These are phyloP conservation scores for Plectranthus barbatus DNA, from an alignment of 257 asterid genomes.

Conservation along the genomic window DNA sequence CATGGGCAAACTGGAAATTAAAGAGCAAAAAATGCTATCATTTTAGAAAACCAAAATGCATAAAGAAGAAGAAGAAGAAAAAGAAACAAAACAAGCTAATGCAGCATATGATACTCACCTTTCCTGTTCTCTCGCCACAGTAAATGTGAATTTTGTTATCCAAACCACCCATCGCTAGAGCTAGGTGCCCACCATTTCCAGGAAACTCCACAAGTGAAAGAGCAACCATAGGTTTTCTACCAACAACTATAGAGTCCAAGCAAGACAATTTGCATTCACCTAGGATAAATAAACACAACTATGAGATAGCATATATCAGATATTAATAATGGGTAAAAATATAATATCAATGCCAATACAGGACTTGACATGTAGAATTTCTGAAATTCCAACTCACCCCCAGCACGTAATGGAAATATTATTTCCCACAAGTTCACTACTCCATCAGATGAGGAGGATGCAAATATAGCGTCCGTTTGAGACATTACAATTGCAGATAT, in stretches of 20 bases:
- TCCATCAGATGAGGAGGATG: constrained; percentile 92
- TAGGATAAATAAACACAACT: constrained; percentile 17
- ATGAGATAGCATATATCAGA: constrained; percentile 8
- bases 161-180: constrained; percentile 82
- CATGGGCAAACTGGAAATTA: constrained; percentile 54
- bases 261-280: constrained; percentile 74
- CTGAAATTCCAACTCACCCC: constrained; percentile 39
- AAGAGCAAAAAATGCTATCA: constrained; percentile 7
- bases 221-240: constrained; percentile 78
- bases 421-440: constrained; percentile 67
- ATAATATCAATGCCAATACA: constrained; percentile 1
- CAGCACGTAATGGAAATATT: constrained; percentile 42
- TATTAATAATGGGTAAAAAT: background rate
- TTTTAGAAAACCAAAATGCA: constrained; percentile 10
- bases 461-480: constrained; percentile 54
- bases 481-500: constrained; percentile 63
- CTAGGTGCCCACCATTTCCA: constrained; percentile 45
- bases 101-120: constrained; percentile 41
- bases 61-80: background rate
- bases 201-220: constrained; percentile 78
- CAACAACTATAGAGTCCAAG: constrained; percentile 51
- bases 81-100: constrained; percentile 13
- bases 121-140: constrained; percentile 73
- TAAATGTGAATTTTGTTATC: constrained; percentile 90
- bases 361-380: background rate